Conservation (phyloP, 1,284 basidiomycete species). For the Irpex rosettiformis region DNA sequence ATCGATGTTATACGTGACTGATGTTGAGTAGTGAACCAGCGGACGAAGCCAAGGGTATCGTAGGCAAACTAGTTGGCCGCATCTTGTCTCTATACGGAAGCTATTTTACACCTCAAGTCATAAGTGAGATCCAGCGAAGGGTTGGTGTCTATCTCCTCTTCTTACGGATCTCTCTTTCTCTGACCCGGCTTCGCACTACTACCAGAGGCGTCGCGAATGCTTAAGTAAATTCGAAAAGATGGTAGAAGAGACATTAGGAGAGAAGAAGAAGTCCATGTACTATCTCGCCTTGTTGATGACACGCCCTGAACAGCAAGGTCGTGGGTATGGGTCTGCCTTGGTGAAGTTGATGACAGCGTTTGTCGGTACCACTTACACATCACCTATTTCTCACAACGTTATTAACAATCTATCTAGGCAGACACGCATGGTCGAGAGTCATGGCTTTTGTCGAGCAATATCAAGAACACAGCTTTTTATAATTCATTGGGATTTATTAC, state of each 20-base stretch:
- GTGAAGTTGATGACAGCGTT: background rate
- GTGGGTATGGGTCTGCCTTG: slow-evolving; percentile 6
- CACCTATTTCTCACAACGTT: background rate
- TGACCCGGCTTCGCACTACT: background rate
- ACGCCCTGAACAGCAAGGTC: slow-evolving; percentile 5
- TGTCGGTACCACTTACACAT: background rate
- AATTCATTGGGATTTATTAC: slow-evolving; percentile 19
- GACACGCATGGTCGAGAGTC: slow-evolving; percentile 17
- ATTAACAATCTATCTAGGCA: slow-evolving; percentile 6
- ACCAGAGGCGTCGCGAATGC: slow-evolving; percentile 1
- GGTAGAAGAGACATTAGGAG: background rate
- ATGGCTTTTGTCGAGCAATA: slow-evolving; percentile 19
- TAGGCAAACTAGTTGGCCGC: background rate
- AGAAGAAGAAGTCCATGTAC: background rate
- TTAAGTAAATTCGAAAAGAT: background rate
- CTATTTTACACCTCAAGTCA: background rate
- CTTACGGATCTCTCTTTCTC: background rate
- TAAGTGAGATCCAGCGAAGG: slow-evolving; percentile 1
- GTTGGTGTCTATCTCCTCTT: background rate
- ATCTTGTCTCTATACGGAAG: background rate
- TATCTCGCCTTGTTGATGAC: slow-evolving; percentile 2
- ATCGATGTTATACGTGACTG: too few relatives aligned
- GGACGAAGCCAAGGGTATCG: background rate
- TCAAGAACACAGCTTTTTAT: slow-evolving; percentile 20
- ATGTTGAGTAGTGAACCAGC: background rate